These are phyloP conservation scores for Neoboletus subvelutipes DNA, from an alignment of 768 basidiomycete species.

Conservation along the genomic window DNA sequence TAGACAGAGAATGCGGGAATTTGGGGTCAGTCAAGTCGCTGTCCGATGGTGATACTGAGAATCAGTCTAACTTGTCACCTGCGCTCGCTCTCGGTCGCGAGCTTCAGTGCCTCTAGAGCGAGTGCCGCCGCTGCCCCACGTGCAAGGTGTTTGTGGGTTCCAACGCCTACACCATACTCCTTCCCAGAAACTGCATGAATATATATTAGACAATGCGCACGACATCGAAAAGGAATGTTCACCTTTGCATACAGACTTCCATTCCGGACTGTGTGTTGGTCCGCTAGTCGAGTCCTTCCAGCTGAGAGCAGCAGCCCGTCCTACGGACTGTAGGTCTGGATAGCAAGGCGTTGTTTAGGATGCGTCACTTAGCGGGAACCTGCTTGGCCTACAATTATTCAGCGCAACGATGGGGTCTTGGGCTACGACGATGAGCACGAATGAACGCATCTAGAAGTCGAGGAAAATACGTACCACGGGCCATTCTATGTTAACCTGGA, in stretches of 20 bases:
- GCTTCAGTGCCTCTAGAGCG: constrained; percentile 39
- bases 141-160: constrained; percentile 49
- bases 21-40: background rate
- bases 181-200: constrained; percentile 47
- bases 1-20: background rate
- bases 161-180: constrained; percentile 49
- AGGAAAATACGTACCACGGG: constrained; percentile 15
- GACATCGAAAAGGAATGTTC: constrained; percentile 15
- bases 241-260: constrained; percentile 66
- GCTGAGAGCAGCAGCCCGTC: constrained; percentile 44
- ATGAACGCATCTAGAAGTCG: background rate
- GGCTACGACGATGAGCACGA: constrained; percentile 19
- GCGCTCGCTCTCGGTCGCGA: constrained; percentile 18
- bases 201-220: constrained; percentile 11
- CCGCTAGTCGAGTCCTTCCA: constrained; percentile 54
- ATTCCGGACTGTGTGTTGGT: constrained; percentile 44
- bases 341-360: background rate
- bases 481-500: constrained; percentile 23
- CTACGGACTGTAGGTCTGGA: constrained; percentile 54
- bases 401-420: constrained; percentile 34
- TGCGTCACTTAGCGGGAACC: background rate
- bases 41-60: background rate
- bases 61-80: constrained; percentile 10
- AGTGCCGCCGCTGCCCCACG: constrained; percentile 40
- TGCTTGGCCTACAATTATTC: constrained; percentile 40